phyloP scores from a whole-genome alignment of 192 early-diverging fungal genomes.

The Linnemannia elongata region DNA sequence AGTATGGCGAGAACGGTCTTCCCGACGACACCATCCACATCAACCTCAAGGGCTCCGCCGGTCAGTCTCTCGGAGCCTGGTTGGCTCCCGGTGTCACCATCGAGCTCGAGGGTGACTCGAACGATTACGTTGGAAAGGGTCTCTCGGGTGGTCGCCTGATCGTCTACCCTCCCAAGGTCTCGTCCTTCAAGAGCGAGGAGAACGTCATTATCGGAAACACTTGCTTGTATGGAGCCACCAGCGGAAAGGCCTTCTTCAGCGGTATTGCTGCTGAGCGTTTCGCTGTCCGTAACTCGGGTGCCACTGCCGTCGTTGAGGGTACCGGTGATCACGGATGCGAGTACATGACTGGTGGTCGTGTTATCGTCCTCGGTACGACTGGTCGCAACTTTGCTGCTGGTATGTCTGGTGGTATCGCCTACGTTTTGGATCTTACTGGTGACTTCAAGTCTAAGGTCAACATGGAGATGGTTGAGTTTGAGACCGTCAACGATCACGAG shows the following conservation, averaged over 20 bases:
- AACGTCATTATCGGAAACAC: constrained; percentile 98
- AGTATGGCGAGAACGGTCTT: constrained; percentile 84
- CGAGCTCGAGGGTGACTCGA: constrained; percentile 96
- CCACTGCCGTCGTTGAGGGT: constrained; percentile 94
- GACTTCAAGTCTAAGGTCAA: constrained; percentile 84
- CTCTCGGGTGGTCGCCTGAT: constrained; percentile 93
- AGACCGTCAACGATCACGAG: constrained; percentile 80
- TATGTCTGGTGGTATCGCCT: constrained; percentile 98
- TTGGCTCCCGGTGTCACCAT: constrained; percentile 90
- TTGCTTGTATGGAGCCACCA: constrained; percentile 97
- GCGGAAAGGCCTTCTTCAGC: constrained; percentile 90
- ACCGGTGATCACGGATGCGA: constrained; percentile 99
- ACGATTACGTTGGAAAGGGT: constrained; percentile 99
- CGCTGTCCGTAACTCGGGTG: constrained; percentile 98
- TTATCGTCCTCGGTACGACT: constrained; percentile 87
- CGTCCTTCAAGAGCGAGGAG: constrained; percentile 82
- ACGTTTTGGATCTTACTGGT: constrained; percentile 82
- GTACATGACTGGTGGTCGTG: constrained; percentile 99
- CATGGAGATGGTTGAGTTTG: constrained; percentile 92
- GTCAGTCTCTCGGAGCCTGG: constrained; percentile 97
- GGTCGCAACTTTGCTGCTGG: constrained; percentile 99
- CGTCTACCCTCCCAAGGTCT: constrained; percentile 89
- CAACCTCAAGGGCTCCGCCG: constrained; percentile 91
- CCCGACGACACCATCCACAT: constrained; percentile 90
- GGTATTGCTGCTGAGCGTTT: constrained; percentile 98